These are phyloP conservation scores for Yarrowia yakushimensis DNA, from an alignment of 805 yeast species.

Conservation along the genomic window DNA sequence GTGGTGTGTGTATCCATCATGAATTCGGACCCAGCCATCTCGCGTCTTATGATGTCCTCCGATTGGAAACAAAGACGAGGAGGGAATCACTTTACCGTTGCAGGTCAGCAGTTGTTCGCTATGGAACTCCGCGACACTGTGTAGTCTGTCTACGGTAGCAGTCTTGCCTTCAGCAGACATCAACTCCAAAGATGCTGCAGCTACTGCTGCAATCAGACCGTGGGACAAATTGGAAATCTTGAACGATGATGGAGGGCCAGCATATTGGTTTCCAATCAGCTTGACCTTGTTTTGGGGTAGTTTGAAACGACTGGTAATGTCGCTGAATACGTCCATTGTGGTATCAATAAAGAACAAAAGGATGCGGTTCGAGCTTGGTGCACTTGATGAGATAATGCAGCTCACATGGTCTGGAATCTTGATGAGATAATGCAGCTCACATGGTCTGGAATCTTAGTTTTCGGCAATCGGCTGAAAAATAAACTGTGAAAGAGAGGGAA, in stretches of 20 bases:
- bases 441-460: background rate
- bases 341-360: background rate
- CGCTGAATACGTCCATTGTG: background rate
- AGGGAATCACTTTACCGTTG: background rate
- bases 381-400: no score
- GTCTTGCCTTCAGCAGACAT: background rate
- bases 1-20: slow-evolving; percentile 9
- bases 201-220: background rate
- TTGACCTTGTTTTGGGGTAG: background rate
- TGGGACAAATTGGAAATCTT: background rate
- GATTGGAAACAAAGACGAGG: background rate
- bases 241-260: background rate
- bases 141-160: background rate
- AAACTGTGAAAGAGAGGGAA: no score
- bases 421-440: background rate
- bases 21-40: slow-evolving; percentile 5
- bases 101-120: background rate
- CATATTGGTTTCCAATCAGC: background rate
- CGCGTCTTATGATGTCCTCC: background rate
- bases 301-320: background rate
- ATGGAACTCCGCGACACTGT: background rate
- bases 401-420: no score
- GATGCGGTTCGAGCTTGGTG: background rate
- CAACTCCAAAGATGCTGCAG: background rate
- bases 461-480: background rate